Base-by-base conservation (phyloP, 306 rosid genomes). In the Acacia crassicarpa region DNA sequence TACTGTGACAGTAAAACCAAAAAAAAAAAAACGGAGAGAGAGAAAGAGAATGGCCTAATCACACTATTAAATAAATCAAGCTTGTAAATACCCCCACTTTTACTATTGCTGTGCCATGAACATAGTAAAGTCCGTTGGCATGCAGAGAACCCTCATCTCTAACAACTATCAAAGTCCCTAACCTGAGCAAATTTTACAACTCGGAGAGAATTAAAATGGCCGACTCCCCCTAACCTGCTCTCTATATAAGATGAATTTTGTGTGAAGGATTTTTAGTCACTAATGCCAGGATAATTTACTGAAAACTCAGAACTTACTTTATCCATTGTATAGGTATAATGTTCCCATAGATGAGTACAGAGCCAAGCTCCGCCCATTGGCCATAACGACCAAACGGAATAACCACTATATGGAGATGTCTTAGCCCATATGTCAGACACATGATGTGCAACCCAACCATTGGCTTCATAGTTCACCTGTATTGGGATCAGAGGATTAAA, bases 341-440 rank as follows among this genome's bases (percentile, higher is more conserved):
- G 98, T 84, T 95, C 98, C 98, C 98, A 95, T n/a, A 90, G 87
- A 89, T 95, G 98, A 67, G 87, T 84, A 85, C 91, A 89, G 59
- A 93, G 86, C 98, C 98, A 95, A 67, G 98, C 98, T 83, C 98
- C 98, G 56, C 98, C 98, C 95, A 95, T 89, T 53, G 94, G 98
- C 98, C 98, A 95, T 78, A 95, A 81, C 19, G 97, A 95, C 97
- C 97, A 95, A 61, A 93, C 98, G 67, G 98, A 97, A 79, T 85
- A 78, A 83, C 98, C 98, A 67, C 89, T 86, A 86, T 93, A 97
- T 0, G 98, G 94, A 51, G 98, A 95, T 74, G 95, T 88, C 88
- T 95, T 95, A 6, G 91, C 98, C 98, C 98, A 95, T 83, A 91
- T 68, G 81, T 95, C 98, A 45, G 98, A 89, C 77, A 93, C 98